Evolutionary conservation across 352 stramenopile species (phyloP).

Genomic region (Aphanomyces euteiches): DNA sequence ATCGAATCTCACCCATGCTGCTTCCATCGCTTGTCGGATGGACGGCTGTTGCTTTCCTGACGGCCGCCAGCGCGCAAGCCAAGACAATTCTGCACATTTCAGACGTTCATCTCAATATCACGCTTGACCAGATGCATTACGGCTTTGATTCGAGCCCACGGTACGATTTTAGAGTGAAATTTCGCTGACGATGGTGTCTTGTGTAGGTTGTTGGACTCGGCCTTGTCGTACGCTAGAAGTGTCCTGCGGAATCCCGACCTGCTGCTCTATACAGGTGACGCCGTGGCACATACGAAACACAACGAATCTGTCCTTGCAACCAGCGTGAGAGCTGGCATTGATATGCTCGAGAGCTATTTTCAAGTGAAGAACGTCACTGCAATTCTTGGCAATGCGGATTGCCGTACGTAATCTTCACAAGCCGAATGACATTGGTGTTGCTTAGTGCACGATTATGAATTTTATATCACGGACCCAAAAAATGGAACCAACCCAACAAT

Average conservation of each 20-base stretch:
- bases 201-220: slow-evolving; percentile 55
- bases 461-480: slow-evolving; percentile 63
- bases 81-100: slow-evolving; percentile 78
- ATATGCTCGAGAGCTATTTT: slow-evolving; percentile 64
- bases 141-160: slow-evolving; percentile 38
- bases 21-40: background rate
- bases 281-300: slow-evolving; percentile 52
- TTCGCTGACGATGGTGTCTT: background rate
- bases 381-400: slow-evolving; percentile 78
- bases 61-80: slow-evolving; percentile 13
- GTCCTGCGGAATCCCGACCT: slow-evolving; percentile 58
- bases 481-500: slow-evolving; percentile 55
- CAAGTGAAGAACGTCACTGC: slow-evolving; percentile 50
- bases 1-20: background rate
- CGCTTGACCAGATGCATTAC: slow-evolving; percentile 34
- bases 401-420: slow-evolving; percentile 37
- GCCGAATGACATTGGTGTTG: too few relatives aligned
- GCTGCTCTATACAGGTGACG: slow-evolving; percentile 80
- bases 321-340: slow-evolving; percentile 62
- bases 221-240: slow-evolving; percentile 54
- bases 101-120: slow-evolving; percentile 73
- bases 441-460: slow-evolving; percentile 64
- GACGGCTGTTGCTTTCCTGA: background rate
- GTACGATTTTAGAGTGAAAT: slow-evolving; percentile 32
- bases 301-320: slow-evolving; percentile 57